Evolutionary conservation across 257 asterid species (phyloP), one percentile per base, ranked within the genome.

Genomic region (Henckelia pumila): DNA sequence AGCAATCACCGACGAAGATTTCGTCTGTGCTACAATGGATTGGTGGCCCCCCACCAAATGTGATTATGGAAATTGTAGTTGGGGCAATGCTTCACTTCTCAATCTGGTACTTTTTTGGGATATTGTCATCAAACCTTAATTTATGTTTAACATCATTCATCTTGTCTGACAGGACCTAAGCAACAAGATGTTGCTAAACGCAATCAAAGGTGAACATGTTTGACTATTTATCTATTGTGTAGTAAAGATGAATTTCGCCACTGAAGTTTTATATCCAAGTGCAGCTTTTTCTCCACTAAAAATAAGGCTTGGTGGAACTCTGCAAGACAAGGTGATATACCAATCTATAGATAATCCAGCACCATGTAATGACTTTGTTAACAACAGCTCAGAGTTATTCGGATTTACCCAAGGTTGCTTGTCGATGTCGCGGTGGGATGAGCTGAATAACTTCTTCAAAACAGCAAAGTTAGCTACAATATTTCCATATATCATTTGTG

Each of bases 251-350:
- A 25, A 7, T 58, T 71, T 24, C 22, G 65, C 21, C 28, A 73
- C 80, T 65, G 55, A 66, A 49, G 47, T 32, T 47, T 9, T 35
- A 35, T 40, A 13, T 66, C 32, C 62, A 10, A 24, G 55, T 82
- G 80, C 96, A 89, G 98, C 95, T 1, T 88, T 92, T 76, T 80
- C 94, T 40, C 96, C 96, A 5, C 69, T 92, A 50, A 89, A 82
- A 74, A 72, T 92, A 59, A 82, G 98, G 76, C 82, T 92, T 21
- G 98, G 98, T 57, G 98, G 98, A 59, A 88, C 98, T 19, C 77
- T 89, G 77, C 93, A 89, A 83, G 96, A 89, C 75, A 86, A 76
- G 77, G 71, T 88, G 35, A 65, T 82, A 64, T 92, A 92, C 81
- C 85, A 89, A 82, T 75, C 70, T 13, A 22, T 17, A 56, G 81